Evolutionary conservation across 441 rosid species (phyloP), one percentile per base, ranked within the genome.

Genomic region (Pelargonium australe): DNA sequence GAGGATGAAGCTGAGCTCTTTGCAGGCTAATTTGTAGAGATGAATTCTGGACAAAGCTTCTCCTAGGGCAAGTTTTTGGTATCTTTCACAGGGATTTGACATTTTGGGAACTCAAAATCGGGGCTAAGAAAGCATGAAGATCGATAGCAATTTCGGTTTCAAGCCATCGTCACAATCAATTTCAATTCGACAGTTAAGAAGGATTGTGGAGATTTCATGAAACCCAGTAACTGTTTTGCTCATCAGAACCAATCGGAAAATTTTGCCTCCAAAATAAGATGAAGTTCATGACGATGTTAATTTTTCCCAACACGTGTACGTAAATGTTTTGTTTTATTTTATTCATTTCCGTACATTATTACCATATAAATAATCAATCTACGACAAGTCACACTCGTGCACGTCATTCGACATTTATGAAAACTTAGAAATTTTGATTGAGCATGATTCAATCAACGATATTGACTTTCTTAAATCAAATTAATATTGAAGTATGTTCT

Each of bases 1-100:
- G 20, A 89, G 75, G 63, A 90, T 78, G 49, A 80, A 85, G 78
- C 89, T 81, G 1, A 91, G 81, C 77, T 93, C 98, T 72, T 83
- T 76, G 73, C 95, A 90, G 63, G 84, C 93, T 5, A 75, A 68
- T 57, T 95, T 90, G 83, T 89, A 89, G 34, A 65, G 82, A 67
- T 83, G 77, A 67, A 63, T 67, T n/a, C 68, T 79, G 28, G 85
- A n/a, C 20, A 90, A 67, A 0, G 89, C 84, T 72, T 81, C 95
- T 14, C 45, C 74, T 19, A 83, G 60, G 60, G 70, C 80, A 5
- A 91, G 83, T 68, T 77, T 83, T 69, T 75, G 72, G 82, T 90
- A 90, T 77, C 89, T 89, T 73, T 71, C 84, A 10, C 64, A 69
- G 58, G 80, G 43, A 71, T 70, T 77, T 60, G 86, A 76, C 91